Percentiles rank a stretch among this genome's conserved stretches.
phyloP scores from a whole-genome alignment of 1,284 basidiomycete species.

The Omphalotus olearius region DNA sequence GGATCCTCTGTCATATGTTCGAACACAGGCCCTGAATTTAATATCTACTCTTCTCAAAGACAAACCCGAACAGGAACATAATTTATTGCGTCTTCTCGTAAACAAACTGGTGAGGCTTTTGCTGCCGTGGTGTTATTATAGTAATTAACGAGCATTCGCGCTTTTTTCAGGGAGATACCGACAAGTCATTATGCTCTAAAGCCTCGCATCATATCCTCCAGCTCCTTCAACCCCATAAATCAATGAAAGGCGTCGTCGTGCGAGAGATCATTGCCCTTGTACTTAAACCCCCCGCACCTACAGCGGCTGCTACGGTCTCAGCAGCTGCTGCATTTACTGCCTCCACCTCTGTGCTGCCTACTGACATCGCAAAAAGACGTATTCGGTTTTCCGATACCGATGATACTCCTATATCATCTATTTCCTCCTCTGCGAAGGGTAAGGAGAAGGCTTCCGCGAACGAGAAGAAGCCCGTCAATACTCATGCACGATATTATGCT shows the following conservation, averaged over 20 bases:
- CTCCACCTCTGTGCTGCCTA: conserved; percentile 14
- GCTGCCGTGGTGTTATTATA: not conserved
- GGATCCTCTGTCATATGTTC: conserved; percentile 87
- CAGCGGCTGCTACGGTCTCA: conserved; percentile 34
- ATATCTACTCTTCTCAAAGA: conserved; percentile 81
- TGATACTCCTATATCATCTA: conserved; percentile 29
- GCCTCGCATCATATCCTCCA: conserved; percentile 89
- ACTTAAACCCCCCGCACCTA: conserved; percentile 51
- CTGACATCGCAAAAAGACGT: conserved; percentile 8
- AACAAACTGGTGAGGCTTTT: conserved; percentile 81
- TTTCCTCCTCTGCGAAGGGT: conserved; percentile 21
- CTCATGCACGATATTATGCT: conserved; percentile 86
- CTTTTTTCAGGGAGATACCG: conserved; percentile 74
- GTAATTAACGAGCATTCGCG: not conserved
- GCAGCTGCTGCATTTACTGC: conserved; percentile 24
- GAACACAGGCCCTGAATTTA: conserved; percentile 74
- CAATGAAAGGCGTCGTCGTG: conserved; percentile 91
- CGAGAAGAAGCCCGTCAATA: conserved; percentile 37
- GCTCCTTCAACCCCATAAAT: conserved; percentile 86
- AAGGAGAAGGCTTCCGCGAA: conserved; percentile 26
- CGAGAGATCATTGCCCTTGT: conserved; percentile 84
- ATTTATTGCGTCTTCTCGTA: conserved; percentile 86
- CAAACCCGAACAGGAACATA: conserved; percentile 97
- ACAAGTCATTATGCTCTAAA: conserved; percentile 86
- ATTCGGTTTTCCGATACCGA: conserved; percentile 32